These are phyloP conservation scores for Xylaria curta DNA, from an alignment of 495 filamentous ascomycete species.

Conservation along the genomic window DNA sequence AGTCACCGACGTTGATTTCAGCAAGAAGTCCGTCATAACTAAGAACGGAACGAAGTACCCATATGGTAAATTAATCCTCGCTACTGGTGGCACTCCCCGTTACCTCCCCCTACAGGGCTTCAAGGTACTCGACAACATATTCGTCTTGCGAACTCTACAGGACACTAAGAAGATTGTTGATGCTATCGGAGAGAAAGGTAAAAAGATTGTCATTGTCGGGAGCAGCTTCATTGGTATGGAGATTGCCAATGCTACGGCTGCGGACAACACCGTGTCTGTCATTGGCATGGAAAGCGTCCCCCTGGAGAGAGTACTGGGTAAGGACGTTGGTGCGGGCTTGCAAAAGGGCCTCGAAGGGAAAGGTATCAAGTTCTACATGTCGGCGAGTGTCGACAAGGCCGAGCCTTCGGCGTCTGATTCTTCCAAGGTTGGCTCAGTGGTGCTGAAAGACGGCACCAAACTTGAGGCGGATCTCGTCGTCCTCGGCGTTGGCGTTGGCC, in stretches of 20 bases:
- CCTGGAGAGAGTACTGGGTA: slow-evolving; percentile 86
- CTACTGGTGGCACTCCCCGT: slow-evolving; percentile 82
- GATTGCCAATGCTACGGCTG: slow-evolving; percentile 76
- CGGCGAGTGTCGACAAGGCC: slow-evolving; percentile 80
- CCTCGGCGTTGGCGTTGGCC: slow-evolving; percentile 85
- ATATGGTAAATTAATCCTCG: slow-evolving; percentile 89
- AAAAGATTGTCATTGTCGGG: slow-evolving; percentile 91
- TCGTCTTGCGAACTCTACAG: slow-evolving; percentile 74
- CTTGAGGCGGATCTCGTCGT: slow-evolving; percentile 90
- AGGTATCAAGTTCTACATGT: slow-evolving; percentile 86
- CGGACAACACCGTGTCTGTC: slow-evolving; percentile 81
- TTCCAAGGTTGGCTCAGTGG: slow-evolving; percentile 76
- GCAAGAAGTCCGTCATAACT: slow-evolving; percentile 71
- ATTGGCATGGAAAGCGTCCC: slow-evolving; percentile 91
- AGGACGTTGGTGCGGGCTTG: slow-evolving; percentile 80
- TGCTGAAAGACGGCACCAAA: slow-evolving; percentile 83
- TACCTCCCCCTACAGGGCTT: slow-evolving; percentile 84
- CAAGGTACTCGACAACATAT: slow-evolving; percentile 85
- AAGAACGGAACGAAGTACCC: slow-evolving; percentile 69
- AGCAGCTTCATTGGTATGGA: slow-evolving; percentile 98
- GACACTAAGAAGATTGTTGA: slow-evolving; percentile 77
- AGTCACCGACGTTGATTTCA: slow-evolving; percentile 79
- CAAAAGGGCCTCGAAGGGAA: slow-evolving; percentile 77
- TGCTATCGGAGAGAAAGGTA: slow-evolving; percentile 82
- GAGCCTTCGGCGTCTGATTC: slow-evolving; percentile 67